Evolutionary conservation across 371 early-diverging fungal species (phyloP), one percentile per base, ranked within the genome.

Genomic region (Mortierella polycephala): DNA sequence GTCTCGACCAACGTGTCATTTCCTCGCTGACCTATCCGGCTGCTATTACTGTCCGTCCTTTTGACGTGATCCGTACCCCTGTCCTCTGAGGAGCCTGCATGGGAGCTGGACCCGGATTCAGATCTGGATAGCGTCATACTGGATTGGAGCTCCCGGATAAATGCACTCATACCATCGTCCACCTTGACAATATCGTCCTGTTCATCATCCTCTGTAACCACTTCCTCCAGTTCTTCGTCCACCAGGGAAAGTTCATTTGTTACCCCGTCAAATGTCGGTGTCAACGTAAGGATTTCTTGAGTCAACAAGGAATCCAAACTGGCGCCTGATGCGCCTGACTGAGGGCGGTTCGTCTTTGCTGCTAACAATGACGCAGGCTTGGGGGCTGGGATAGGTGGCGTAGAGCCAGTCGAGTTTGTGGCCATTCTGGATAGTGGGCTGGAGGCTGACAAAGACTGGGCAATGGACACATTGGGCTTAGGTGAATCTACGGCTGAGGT

Each of bases 121-220:
- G 71, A 67, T 39, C 66, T 39, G n/a, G 76, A 64, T 14, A 67
- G 49, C 0, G 64, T 14, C 42, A 71, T 60, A n/a, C 71, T 76
- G 10, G 71, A 76, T 39, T 76, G 56, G n/a, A 76, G 60, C 14
- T 71, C 77, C 11, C 67, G 63, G 45, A 76, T 76, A 21, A 64
- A 51, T 6, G 62, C 64, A 21, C 51, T 58, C 18, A 76, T 62
- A 30, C 64, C 74, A 45, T 67, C 64, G 39, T 64, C 60, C 37
- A 49, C 42, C 13, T 46, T 23, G 52, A 42, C 42, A 5, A 52
- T 23, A 40, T 57, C 53, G n/a, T 60, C 57, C 11, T 69, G 60
- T 1, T 67, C 71, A 14, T 70, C 67, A 9, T 52, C 64, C 7
- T 62, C 59, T 0, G 41, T 44, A 20, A 52, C 62, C 14, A 49